Percentiles rank a stretch among this genome's conserved stretches.
These are phyloP conservation scores for Ceriops tagal DNA, from an alignment of 345 rosid genomes.

Conservation along the genomic window DNA sequence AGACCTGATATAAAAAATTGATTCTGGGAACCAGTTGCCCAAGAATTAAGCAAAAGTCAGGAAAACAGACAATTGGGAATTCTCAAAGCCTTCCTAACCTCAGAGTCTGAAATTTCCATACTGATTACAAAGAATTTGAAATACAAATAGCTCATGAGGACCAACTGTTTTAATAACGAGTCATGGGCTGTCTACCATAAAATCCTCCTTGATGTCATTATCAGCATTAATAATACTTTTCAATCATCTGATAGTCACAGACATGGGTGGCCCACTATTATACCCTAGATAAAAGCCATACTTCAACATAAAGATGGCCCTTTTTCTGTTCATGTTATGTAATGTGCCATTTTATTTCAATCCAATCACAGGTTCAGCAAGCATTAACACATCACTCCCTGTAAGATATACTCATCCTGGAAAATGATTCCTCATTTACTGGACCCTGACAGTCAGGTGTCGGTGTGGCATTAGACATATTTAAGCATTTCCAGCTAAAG, in stretches of 20 bases:
- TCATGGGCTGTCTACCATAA: not conserved
- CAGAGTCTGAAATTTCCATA: not conserved
- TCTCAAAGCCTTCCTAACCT: conserved; percentile 1
- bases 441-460: too few species aligned
- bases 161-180: not conserved
- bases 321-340: not conserved
- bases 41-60: conserved; percentile 40
- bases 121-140: not conserved
- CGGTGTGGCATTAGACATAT: too few species aligned
- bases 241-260: too few species aligned
- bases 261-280: not conserved
- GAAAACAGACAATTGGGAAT: conserved; percentile 9
- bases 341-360: not conserved
- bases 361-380: not conserved
- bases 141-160: not conserved
- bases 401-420: too few species aligned
- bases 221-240: not conserved
- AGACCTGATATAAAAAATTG: conserved; percentile 99
- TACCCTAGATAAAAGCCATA: not conserved
- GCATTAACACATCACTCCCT: too few species aligned
- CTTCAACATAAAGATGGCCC: not conserved
- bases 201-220: not conserved
- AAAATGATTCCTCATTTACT: too few species aligned
- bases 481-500: too few species aligned
- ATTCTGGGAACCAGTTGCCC: conserved; percentile 69